Conservation (phyloP, 805 yeast species). For the Schwanniomyces vanrijiae region DNA sequence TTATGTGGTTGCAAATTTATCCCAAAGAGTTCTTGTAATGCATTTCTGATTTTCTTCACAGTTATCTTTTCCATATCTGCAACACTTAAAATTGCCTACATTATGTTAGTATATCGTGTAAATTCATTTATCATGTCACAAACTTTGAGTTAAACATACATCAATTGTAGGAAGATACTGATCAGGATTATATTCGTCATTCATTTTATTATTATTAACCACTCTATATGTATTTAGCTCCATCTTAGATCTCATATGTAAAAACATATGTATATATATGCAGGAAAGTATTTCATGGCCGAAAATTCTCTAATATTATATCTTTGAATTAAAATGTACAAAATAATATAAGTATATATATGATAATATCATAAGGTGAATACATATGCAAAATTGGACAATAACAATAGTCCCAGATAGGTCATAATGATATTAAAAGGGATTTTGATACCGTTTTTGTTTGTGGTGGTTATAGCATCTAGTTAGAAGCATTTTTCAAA, state of each 20-base stretch:
- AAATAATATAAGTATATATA: background rate
- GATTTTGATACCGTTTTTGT: background rate
- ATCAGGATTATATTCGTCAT: constrained; percentile 19
- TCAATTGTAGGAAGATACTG: constrained; percentile 64
- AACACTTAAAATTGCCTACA: constrained; percentile 67
- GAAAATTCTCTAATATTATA: background rate
- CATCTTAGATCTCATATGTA: background rate
- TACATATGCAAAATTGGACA: background rate
- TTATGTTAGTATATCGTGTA: constrained; percentile 17
- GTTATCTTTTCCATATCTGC: constrained; percentile 70
- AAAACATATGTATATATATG: background rate
- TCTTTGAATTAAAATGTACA: background rate
- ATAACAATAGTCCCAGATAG: background rate
- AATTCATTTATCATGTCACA: background rate
- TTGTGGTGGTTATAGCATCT: background rate
- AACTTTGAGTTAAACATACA: constrained; percentile 33
- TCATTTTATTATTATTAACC: constrained; percentile 2
- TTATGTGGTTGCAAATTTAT: constrained; percentile 50
- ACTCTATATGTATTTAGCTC: background rate
- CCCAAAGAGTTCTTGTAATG: constrained; percentile 67
- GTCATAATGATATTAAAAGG: background rate
- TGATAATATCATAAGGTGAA: background rate
- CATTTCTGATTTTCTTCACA: constrained; percentile 68
- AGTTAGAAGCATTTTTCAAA: constrained; percentile 36
- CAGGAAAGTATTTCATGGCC: background rate